Evolutionary conservation across 2,329 filamentous ascomycete genomes (phyloP).

Genomic region (Harringtonia aguacate): DNA sequence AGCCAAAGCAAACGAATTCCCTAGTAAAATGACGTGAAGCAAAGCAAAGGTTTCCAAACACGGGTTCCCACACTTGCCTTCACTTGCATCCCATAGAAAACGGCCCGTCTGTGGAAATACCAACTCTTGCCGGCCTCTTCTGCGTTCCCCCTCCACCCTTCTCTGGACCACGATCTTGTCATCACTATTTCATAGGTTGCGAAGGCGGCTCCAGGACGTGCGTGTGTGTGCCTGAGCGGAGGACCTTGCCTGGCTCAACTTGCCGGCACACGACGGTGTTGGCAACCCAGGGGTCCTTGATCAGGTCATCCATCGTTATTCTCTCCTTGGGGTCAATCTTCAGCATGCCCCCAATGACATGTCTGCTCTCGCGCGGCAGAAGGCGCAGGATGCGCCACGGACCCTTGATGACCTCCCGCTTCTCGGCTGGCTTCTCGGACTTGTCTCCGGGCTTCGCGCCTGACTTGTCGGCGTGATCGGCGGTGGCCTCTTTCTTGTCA

Average conservation of each 20-base stretch:
- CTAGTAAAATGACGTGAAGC: neutral
- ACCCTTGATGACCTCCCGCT: conserved; percentile 75
- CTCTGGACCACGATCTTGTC: neutral
- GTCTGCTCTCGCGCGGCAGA: conserved; percentile 77
- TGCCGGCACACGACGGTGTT: conserved; percentile 77
- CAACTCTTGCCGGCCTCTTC: too few relatives aligned
- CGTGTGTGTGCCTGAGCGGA: conserved; percentile 65
- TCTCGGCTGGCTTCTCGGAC: conserved; percentile 21
- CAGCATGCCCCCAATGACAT: conserved; percentile 88
- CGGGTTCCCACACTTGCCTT: neutral
- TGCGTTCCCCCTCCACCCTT: neutral
- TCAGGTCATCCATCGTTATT: conserved; percentile 74
- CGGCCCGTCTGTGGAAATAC: neutral
- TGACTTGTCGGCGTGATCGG: neutral
- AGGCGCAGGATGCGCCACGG: conserved; percentile 84
- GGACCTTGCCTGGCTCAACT: conserved; percentile 55
- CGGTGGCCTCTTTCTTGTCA: neutral
- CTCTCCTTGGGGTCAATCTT: conserved; percentile 76
- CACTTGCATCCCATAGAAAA: neutral
- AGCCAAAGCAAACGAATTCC: neutral
- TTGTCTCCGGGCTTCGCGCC: neutral
- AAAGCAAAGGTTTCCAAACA: neutral
- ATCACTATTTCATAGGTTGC: conserved; percentile 17
- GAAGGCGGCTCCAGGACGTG: conserved; percentile 73
- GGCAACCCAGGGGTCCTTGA: conserved; percentile 84